Evolutionary conservation across 768 basidiomycete genomes (phyloP).

Genomic region (Coprinopsis sp.): DNA sequence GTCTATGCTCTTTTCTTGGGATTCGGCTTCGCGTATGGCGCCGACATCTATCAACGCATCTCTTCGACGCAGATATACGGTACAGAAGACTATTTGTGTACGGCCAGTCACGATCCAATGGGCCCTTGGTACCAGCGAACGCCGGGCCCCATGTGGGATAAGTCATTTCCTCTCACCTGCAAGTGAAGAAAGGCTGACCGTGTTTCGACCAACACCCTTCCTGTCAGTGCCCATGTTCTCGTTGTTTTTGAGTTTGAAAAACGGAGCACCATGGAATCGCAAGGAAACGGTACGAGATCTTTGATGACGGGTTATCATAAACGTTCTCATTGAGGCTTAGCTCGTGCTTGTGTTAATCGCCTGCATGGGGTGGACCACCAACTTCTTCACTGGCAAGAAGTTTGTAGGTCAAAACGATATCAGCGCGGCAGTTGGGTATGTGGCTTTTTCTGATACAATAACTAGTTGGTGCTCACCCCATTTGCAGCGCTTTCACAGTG

Average conservation of each 20-base stretch:
- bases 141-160: slow-evolving; percentile 70
- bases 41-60: slow-evolving; percentile 58
- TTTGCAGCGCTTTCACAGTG: slow-evolving; percentile 67
- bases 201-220: slow-evolving; percentile 42
- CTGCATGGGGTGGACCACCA: slow-evolving; percentile 72
- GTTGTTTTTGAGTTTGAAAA: slow-evolving; percentile 59
- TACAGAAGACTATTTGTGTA: slow-evolving; percentile 58
- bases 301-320: slow-evolving; percentile 2
- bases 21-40: slow-evolving; percentile 81
- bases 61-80: slow-evolving; percentile 42
- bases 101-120: slow-evolving; percentile 44
- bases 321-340: slow-evolving; percentile 18
- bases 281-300: slow-evolving; percentile 47
- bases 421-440: slow-evolving; percentile 67
- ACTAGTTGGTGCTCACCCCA: slow-evolving; percentile 3
- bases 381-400: slow-evolving; percentile 59
- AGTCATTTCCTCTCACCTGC: slow-evolving; percentile 17
- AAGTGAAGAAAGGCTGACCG: not conserved
- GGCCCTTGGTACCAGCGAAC: slow-evolving; percentile 74
- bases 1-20: slow-evolving; percentile 76
- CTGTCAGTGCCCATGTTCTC: slow-evolving; percentile 69
- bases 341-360: slow-evolving; percentile 55
- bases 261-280: slow-evolving; percentile 53
- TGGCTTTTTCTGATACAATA: slow-evolving; percentile 3
- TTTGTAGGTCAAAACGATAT: slow-evolving; percentile 73